Percentiles rank a stretch among this genome's conserved stretches.
Conservation (phyloP, 306 rosid species). For the Fragaria iinumae region DNA sequence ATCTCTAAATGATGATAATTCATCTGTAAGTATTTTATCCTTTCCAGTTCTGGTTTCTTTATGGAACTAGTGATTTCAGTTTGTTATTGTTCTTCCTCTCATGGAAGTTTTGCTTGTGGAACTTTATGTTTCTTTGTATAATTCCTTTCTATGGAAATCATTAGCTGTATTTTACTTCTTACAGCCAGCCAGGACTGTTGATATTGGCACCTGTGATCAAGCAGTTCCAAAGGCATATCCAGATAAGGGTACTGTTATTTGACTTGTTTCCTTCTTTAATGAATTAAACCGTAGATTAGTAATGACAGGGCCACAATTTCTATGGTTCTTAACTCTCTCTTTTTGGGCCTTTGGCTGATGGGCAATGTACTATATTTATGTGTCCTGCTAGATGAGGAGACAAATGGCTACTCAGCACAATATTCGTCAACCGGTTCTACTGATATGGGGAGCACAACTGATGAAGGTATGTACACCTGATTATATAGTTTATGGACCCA, state of each 20-base stretch:
- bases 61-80: slow-evolving; percentile 15
- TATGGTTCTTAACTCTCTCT: slow-evolving; percentile 3
- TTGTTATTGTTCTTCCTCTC: slow-evolving; percentile 11
- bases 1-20: slow-evolving; percentile 74
- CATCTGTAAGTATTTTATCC: slow-evolving; percentile 58
- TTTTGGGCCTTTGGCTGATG: neutral
- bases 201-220: slow-evolving; percentile 92
- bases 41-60: slow-evolving; percentile 15
- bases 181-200: slow-evolving; percentile 80
- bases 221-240: slow-evolving; percentile 86
- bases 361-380: slow-evolving; percentile 24
- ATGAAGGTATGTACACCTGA: slow-evolving; percentile 64
- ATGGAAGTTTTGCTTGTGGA: neutral
- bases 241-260: slow-evolving; percentile 55
- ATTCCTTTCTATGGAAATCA: neutral
- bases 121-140: neutral
- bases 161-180: slow-evolving; percentile 10
- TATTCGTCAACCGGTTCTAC: slow-evolving; percentile 51
- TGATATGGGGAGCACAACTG: slow-evolving; percentile 37
- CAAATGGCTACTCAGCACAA: slow-evolving; percentile 41
- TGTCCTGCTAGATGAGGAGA: slow-evolving; percentile 60
- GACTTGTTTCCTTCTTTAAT: slow-evolving; percentile 18
- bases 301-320: neutral
- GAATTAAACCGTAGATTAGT: neutral
- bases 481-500: slow-evolving; percentile 7